Base-by-base conservation (phyloP, 1,284 basidiomycete species). In the Puccinia horiana region DNA sequence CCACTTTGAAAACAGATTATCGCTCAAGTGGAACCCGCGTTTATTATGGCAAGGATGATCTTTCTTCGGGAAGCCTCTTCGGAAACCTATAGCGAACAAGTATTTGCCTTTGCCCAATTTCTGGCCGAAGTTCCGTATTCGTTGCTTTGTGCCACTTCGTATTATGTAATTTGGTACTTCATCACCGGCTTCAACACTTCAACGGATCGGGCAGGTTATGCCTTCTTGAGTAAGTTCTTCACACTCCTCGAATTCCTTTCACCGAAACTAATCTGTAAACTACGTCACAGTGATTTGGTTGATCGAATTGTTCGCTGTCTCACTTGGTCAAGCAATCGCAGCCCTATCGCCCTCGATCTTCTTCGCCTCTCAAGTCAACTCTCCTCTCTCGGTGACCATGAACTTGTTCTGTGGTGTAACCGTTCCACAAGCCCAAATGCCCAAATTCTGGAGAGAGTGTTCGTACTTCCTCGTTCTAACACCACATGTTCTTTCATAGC, bases 91-190 rank as follows among this genome's bases (percentile, higher is more conserved):
- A 92, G 91, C 0, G 91, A 92, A 0, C 91, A 91, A 83, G 92
- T 94, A 69, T 96, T 96, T 86, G 93, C 94, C 18, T 90, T 93
- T 72, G 92, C 91, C 14, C 94, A 95, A 86, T 89, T 95, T 61
- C 86, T 94, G 26, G 92, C 94, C 81, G 94, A 95, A 87, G 90
- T 93, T 84, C 94, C 93, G 0, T 93, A 93, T 87, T 72, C 85
- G 37, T 86, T 93, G 18, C 84, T 93, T 3, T 94, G 93, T 84
- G 91, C 90, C 0, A 86, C 92, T 77, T 89, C 91, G 0, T 96
- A 94, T 88, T 95, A 92, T 92, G 89, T 92, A 44, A 87, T 88
- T 29, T 72, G 81, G 73, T 72, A 77, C 44, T 76, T 69, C 37
- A 73, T 58, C n/a, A 26, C 47, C 20, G 80, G 80, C 20, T 69